Conservation (phyloP, 2,329 filamentous ascomycete species). For the Dactylonectria macrodidyma region DNA sequence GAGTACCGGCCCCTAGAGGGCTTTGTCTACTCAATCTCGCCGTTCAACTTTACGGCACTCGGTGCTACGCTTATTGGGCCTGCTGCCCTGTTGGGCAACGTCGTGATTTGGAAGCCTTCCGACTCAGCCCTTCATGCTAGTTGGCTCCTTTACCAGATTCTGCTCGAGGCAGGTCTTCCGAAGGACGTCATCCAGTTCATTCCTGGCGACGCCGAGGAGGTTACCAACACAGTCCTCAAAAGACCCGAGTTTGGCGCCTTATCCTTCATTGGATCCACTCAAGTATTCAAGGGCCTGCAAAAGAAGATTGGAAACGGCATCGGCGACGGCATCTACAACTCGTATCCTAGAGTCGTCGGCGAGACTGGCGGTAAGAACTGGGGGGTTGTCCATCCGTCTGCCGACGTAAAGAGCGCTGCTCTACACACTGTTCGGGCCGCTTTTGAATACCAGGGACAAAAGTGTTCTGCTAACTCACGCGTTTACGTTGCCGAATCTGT, state of each 20-base stretch:
- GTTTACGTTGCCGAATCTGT: constrained; percentile 46
- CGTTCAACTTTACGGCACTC: constrained; percentile 61
- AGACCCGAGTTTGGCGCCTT: constrained; percentile 56
- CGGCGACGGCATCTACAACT: constrained; percentile 50
- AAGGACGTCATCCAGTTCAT: constrained; percentile 56
- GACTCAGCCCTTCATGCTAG: constrained; percentile 52
- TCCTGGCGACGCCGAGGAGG: constrained; percentile 54
- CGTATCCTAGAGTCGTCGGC: constrained; percentile 62
- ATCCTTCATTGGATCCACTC: constrained; percentile 56
- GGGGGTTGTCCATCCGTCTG: constrained; percentile 59
- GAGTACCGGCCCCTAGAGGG: constrained; percentile 58
- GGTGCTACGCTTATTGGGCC: constrained; percentile 54
- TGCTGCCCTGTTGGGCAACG: constrained; percentile 57
- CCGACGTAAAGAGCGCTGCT: constrained; percentile 37
- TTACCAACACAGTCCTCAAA: constrained; percentile 53
- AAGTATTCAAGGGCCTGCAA: constrained; percentile 54
- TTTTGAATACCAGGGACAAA: constrained; percentile 40
- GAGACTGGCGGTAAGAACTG: constrained; percentile 70
- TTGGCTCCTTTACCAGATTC: constrained; percentile 55
- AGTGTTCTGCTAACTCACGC: constrained; percentile 37
- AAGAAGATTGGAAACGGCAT: constrained; percentile 51
- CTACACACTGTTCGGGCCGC: constrained; percentile 35
- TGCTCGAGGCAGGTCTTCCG: constrained; percentile 58
- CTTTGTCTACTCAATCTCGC: constrained; percentile 58
- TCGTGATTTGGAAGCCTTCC: constrained; percentile 60